These are phyloP conservation scores for Ophiosphaerella herpotricha DNA, from an alignment of 2,329 filamentous ascomycete species.

Conservation along the genomic window DNA sequence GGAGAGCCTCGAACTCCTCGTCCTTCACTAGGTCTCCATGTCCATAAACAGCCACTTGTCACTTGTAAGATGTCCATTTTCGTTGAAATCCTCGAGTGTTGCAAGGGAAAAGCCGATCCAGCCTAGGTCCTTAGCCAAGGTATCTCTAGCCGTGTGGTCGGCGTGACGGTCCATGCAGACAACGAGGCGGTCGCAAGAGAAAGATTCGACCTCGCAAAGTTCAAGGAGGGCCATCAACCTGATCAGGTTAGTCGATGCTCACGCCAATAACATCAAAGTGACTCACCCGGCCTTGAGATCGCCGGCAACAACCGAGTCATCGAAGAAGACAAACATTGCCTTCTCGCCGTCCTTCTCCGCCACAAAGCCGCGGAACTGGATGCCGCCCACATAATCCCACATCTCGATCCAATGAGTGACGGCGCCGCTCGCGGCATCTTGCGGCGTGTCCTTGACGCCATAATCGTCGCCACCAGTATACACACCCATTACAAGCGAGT, in stretches of 20 bases:
- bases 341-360: slow-evolving; percentile 71
- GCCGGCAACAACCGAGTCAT: slow-evolving; percentile 70
- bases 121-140: slow-evolving; percentile 79
- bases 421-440: slow-evolving; percentile 22
- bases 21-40: slow-evolving; percentile 71
- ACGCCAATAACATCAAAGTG: not conserved
- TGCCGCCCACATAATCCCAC: slow-evolving; percentile 83
- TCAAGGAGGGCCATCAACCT: slow-evolving; percentile 84
- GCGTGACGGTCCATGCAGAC: slow-evolving; percentile 78
- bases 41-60: slow-evolving; percentile 82
- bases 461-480: slow-evolving; percentile 41
- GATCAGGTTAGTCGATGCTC: slow-evolving; percentile 13
- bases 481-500: slow-evolving; percentile 87
- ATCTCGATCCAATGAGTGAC: slow-evolving; percentile 73
- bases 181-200: slow-evolving; percentile 77
- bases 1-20: too few species aligned
- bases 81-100: slow-evolving; percentile 77
- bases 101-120: slow-evolving; percentile 91
- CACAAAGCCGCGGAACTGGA: slow-evolving; percentile 85
- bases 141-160: slow-evolving; percentile 64
- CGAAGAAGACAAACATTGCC: slow-evolving; percentile 87
- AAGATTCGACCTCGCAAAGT: slow-evolving; percentile 71
- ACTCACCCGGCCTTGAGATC: slow-evolving; percentile 88
- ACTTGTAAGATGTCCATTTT: slow-evolving; percentile 65
- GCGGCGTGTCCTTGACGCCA: slow-evolving; percentile 30